Conservation (phyloP, 352 stramenopile species). For the Phytopythium kandeliae region DNA sequence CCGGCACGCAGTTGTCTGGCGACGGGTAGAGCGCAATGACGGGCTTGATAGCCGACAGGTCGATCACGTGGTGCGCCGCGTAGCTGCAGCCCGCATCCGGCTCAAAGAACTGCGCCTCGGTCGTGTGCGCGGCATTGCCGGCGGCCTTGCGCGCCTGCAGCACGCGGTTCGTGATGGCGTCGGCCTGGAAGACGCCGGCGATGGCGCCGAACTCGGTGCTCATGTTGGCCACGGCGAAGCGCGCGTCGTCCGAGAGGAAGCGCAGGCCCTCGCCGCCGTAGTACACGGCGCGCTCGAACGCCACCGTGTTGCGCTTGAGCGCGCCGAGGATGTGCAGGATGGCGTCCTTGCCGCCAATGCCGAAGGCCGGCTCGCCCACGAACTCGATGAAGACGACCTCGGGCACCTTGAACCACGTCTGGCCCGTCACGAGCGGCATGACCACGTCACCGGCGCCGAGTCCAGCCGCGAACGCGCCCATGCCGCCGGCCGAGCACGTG, state of each 20-base stretch:
- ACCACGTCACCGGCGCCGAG: constrained; percentile 74
- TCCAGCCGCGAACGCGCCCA: constrained; percentile 70
- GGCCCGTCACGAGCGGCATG: constrained; percentile 76
- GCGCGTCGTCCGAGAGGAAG: constrained; percentile 68
- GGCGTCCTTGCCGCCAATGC: constrained; percentile 78
- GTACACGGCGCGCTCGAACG: constrained; percentile 75
- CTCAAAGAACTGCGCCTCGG: constrained; percentile 70
- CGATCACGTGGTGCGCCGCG: constrained; percentile 69
- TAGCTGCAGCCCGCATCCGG: constrained; percentile 64
- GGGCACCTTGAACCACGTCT: constrained; percentile 84
- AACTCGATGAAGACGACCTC: constrained; percentile 81
- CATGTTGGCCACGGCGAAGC: constrained; percentile 82
- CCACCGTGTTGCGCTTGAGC: constrained; percentile 80
- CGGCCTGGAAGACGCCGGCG: constrained; percentile 72
- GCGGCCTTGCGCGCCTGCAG: constrained; percentile 14
- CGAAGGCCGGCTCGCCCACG: constrained; percentile 49
- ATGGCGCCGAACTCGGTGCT: constrained; percentile 80
- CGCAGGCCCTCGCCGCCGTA: constrained; percentile 60
- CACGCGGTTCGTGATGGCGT: constrained; percentile 66
- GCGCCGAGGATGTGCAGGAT: constrained; percentile 76
- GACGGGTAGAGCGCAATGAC: constrained; percentile 73
- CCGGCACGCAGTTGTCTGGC: constrained; percentile 72
- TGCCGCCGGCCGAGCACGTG: constrained; percentile 70
- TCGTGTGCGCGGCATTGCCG: constrained; percentile 46
- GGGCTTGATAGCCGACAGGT: constrained; percentile 48